Conservation (phyloP, 441 rosid species). For the Pelargonium cotyledonis region DNA sequence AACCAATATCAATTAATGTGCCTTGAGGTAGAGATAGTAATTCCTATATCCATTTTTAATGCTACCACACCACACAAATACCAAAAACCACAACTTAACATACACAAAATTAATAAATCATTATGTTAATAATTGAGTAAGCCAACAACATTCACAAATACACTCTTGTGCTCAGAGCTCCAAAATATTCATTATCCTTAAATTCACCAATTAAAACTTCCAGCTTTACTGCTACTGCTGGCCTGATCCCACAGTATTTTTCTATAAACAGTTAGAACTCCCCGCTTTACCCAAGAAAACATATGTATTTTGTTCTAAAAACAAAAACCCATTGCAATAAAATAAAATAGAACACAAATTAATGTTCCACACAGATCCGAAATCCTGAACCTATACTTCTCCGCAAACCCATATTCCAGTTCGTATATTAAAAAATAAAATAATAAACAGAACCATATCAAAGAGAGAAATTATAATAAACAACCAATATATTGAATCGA, state of each 20-base stretch:
- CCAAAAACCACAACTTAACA: no score
- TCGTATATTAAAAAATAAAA: background rate
- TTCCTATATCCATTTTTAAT: background rate
- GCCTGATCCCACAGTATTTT: background rate
- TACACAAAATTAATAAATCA: background rate
- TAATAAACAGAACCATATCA: background rate
- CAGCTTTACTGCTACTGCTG: background rate
- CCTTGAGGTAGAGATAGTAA: background rate
- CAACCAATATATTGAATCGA: no score
- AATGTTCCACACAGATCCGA: background rate
- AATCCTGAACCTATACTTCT: background rate
- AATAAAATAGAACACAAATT: no score
- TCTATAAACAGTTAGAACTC: background rate
- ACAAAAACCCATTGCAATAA: background rate
- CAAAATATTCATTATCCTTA: background rate
- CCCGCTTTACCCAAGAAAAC: background rate
- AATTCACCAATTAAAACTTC: background rate
- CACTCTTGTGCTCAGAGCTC: background rate
- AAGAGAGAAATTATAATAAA: background rate
- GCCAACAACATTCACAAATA: background rate
- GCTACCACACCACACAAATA: background rate
- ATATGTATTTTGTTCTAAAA: background rate
- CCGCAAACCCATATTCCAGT: background rate
- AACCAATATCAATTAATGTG: background rate
- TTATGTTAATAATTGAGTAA: background rate